phyloP scores from a whole-genome alignment of 163 green algal genomes.

The Coccomyxa subellipsoidea region DNA sequence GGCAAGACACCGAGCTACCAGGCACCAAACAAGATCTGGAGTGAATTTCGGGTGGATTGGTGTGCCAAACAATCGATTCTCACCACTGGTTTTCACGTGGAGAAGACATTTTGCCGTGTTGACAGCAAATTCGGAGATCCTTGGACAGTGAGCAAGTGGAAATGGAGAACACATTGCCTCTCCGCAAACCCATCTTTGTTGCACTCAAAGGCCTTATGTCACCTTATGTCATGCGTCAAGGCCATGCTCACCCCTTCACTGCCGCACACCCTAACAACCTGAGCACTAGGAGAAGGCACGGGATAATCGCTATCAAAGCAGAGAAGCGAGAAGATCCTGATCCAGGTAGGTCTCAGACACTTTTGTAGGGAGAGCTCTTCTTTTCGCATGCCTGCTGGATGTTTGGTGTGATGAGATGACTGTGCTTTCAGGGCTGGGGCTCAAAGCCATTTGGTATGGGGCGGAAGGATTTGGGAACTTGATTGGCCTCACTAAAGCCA shows the following conservation, averaged over 20 bases:
- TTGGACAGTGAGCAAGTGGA: background rate
- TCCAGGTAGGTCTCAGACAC: background rate
- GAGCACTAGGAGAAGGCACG: background rate
- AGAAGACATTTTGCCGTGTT: too few relatives aligned
- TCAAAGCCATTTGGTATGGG: slow-evolving; percentile 68
- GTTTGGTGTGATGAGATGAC: background rate
- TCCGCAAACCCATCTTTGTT: background rate
- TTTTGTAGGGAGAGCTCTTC: too few relatives aligned
- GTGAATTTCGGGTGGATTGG: too few relatives aligned
- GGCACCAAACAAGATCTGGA: too few relatives aligned
- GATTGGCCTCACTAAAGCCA: slow-evolving; percentile 20
- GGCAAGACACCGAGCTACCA: too few relatives aligned
- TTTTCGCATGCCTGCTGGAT: too few relatives aligned
- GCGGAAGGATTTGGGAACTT: slow-evolving; percentile 65
- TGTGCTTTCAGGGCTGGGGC: slow-evolving; percentile 34
- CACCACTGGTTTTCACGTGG: too few relatives aligned
- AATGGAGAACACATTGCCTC: background rate
- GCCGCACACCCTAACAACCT: background rate
- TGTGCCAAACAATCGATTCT: too few relatives aligned
- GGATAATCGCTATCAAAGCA: background rate
- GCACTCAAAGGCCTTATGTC: background rate
- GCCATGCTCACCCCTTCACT: background rate
- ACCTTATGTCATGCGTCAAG: background rate
- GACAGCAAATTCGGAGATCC: too few relatives aligned
- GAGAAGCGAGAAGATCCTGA: background rate